Evolutionary conservation across 2,329 filamentous ascomycete species (phyloP), one percentile per base, ranked within the genome.

Genomic region (Penicillium sp.): DNA sequence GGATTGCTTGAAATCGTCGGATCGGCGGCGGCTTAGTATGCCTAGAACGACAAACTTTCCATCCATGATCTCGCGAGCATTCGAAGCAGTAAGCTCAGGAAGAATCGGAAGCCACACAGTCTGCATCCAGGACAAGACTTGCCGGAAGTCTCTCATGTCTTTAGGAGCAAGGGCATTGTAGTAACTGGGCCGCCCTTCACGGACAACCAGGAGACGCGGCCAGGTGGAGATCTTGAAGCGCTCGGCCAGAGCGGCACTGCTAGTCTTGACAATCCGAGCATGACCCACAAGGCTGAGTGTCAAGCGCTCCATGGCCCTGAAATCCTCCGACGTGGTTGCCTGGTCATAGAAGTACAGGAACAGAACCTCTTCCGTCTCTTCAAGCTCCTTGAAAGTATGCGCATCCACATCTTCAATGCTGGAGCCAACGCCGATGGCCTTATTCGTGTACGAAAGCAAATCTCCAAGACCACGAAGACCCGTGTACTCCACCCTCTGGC

Each of bases 281-380:
- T 89, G 89, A 26, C 91, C 93, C 49, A 98, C 89, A 47, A 98
- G 78, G 67, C 83, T 90, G 44, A 97, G 77, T 13, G 89, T 88
- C 26, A 98, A 74, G 31, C 89, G 83, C 53, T 97, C 89, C 35
- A 98, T 75, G 18, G 91, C 90, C 58, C 79, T 77, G 63, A 98
- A 95, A 64, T 98, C 93, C 70, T 98, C 93, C 35, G 77, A 84
- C 0, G 89, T 94, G 1, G 91, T 96, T 10, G 93, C 93, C 58
- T 95, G 84, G 65, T 98, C 93, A 69, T 96, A 98, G 69, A 97
- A 95, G 74, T 97, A 98, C 56, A 95, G 74, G 69, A 98, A 98
- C 44, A 97, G 85, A 51, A 98, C 93, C 50, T 97, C 90, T 60
- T 97, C 89, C 53, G 86, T 91, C 74, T 93, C 80, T 68, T 98